These are phyloP conservation scores for Calvatia gigantea DNA, from an alignment of 768 basidiomycete genomes.

Conservation along the genomic window DNA sequence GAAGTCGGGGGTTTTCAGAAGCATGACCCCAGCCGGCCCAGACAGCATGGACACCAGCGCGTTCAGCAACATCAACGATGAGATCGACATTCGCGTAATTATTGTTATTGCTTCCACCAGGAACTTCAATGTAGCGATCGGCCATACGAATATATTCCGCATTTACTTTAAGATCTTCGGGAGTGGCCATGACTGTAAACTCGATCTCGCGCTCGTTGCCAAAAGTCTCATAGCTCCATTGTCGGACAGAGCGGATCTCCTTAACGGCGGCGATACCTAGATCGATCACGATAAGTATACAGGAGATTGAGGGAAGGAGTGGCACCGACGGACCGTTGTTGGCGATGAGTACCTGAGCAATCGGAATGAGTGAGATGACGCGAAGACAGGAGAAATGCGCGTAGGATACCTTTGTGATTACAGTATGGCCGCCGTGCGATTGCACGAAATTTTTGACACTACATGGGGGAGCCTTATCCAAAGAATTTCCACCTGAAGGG, in stretches of 20 bases:
- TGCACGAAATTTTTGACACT: slow-evolving; percentile 90
- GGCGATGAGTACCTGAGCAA: slow-evolving; percentile 86
- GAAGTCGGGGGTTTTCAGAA: slow-evolving; percentile 95
- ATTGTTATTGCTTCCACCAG: slow-evolving; percentile 98
- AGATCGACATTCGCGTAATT: slow-evolving; percentile 99
- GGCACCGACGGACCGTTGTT: slow-evolving; percentile 73
- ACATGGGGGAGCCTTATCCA: slow-evolving; percentile 79
- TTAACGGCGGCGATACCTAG: slow-evolving; percentile 98
- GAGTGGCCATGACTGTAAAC: slow-evolving; percentile 99
- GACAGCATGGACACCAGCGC: slow-evolving; percentile 96
- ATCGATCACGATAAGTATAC: slow-evolving; percentile 20
- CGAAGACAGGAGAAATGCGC: background rate
- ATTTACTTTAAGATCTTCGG: slow-evolving; percentile 97
- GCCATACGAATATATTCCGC: slow-evolving; percentile 99
- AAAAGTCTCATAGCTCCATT: slow-evolving; percentile 99
- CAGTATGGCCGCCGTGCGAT: slow-evolving; percentile 90
- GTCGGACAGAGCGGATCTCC: slow-evolving; percentile 96
- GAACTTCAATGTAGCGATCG: slow-evolving; percentile 97
- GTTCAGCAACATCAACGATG: slow-evolving; percentile 97
- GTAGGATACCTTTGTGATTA: slow-evolving; percentile 87
- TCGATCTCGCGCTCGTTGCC: slow-evolving; percentile 94
- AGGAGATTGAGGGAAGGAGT: background rate
- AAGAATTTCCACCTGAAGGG: slow-evolving; percentile 82
- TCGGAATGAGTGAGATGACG: slow-evolving; percentile 5
- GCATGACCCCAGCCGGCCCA: slow-evolving; percentile 99